Conservation (phyloP, 2,329 filamentous ascomycete genomes). For the Seiridium unicorne region DNA sequence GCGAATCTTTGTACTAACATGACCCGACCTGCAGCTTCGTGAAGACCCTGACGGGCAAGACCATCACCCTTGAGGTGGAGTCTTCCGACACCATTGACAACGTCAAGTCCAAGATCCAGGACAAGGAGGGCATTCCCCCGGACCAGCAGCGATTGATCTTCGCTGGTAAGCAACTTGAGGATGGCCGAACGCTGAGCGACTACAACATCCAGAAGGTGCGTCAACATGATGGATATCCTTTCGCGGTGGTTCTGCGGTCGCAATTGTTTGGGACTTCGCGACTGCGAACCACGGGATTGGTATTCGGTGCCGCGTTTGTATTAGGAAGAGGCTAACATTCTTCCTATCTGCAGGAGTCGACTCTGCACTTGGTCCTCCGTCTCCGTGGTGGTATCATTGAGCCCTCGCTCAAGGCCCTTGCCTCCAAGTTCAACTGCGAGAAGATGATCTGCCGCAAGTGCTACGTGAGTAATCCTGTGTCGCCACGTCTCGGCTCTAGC, state of each 20-base stretch:
- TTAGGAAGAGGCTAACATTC: constrained; percentile 7
- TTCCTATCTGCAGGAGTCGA: constrained; percentile 73
- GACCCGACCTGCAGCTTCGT: constrained; percentile 72
- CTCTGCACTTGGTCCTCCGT: constrained; percentile 96
- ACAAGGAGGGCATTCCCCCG: constrained; percentile 98
- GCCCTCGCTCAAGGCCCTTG: constrained; percentile 96
- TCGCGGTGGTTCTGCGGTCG: neutral
- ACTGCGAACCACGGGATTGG: neutral
- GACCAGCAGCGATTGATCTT: constrained; percentile 99
- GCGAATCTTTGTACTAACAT: constrained; percentile 15
- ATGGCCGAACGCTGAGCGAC: constrained; percentile 93
- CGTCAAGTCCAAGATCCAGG: constrained; percentile 99
- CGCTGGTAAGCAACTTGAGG: constrained; percentile 98
- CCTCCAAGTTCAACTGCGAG: constrained; percentile 99
- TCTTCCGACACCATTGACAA: constrained; percentile 99
- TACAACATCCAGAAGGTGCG: constrained; percentile 99
- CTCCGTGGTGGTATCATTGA: constrained; percentile 99
- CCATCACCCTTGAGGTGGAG: constrained; percentile 99
- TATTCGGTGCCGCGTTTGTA: no score
- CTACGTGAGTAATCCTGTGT: constrained; percentile 68
- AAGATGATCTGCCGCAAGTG: constrained; percentile 95
- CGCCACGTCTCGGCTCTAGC: no score
- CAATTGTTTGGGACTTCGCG: neutral
- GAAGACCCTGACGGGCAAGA: constrained; percentile 99
- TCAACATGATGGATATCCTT: constrained; percentile 11